These are phyloP conservation scores for Lomentospora prolificans DNA, from an alignment of 2,329 filamentous ascomycete genomes.

Conservation along the genomic window DNA sequence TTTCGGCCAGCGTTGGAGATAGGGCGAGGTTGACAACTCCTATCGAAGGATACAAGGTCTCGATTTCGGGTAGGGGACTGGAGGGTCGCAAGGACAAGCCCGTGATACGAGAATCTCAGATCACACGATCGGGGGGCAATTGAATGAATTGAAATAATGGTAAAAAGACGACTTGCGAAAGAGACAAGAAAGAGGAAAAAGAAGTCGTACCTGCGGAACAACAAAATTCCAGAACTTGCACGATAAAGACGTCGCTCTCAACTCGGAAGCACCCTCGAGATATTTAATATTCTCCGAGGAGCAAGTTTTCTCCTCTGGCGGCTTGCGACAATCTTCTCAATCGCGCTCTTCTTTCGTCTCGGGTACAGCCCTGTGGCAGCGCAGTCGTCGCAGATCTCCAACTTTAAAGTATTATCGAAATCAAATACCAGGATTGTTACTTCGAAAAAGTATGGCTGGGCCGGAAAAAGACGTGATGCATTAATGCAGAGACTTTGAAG, in stretches of 20 bases:
- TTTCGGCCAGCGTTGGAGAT: neutral
- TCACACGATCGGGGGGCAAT: neutral
- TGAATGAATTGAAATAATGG: neutral
- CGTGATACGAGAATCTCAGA: neutral
- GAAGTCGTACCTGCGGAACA: conserved; percentile 1
- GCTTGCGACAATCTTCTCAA: neutral
- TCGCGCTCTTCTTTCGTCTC: neutral
- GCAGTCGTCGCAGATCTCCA: neutral
- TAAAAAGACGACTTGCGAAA: neutral
- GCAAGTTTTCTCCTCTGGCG: neutral
- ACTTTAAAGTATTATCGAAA: conserved; percentile 1
- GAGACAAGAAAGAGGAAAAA: neutral
- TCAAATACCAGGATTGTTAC: neutral
- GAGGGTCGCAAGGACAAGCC: neutral
- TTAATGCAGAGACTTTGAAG: neutral
- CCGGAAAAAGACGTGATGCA: neutral
- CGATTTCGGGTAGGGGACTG: conserved; percentile 5
- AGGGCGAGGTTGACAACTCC: neutral
- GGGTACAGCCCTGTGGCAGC: neutral
- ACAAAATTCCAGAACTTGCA: neutral
- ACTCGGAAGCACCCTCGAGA: neutral
- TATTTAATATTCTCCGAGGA: neutral
- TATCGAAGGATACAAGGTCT: too few relatives aligned
- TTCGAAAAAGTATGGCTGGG: neutral
- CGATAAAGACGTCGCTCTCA: neutral